phyloP scores from a whole-genome alignment of 371 early-diverging fungal species.

The Mucor lusitanicus region DNA sequence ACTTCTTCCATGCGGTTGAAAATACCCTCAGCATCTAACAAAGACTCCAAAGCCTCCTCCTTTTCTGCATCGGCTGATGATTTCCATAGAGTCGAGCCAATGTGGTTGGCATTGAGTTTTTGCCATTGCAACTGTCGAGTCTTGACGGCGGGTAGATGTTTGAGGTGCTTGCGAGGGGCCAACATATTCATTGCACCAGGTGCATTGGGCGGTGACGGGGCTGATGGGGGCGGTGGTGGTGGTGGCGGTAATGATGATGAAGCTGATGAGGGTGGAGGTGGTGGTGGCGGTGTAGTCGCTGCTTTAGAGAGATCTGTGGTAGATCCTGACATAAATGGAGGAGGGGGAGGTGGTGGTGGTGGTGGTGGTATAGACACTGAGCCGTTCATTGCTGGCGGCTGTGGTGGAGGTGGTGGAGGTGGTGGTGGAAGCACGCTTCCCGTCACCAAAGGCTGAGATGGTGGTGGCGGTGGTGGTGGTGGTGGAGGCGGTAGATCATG shows the following conservation, averaged over 20 bases:
- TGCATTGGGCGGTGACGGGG: slow-evolving; percentile 19
- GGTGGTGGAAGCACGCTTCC: slow-evolving; percentile 4
- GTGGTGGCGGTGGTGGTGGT: slow-evolving; percentile 35
- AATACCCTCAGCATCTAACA: slow-evolving; percentile 57
- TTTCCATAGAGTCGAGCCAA: slow-evolving; percentile 64
- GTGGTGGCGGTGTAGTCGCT: slow-evolving; percentile 19
- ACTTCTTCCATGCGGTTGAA: slow-evolving; percentile 73
- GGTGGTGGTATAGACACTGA: slow-evolving; percentile 29
- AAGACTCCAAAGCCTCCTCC: slow-evolving; percentile 48
- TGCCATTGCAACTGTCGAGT: slow-evolving; percentile 87
- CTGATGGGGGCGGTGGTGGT: slow-evolving; percentile 22
- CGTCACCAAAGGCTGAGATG: slow-evolving; percentile 8
- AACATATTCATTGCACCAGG: background rate
- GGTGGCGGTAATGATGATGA: slow-evolving; percentile 41
- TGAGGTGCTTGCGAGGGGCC: slow-evolving; percentile 58
- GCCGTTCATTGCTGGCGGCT: slow-evolving; percentile 8
- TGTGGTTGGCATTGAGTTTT: slow-evolving; percentile 67
- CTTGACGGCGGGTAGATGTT: slow-evolving; percentile 67
- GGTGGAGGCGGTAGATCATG: slow-evolving; percentile 3
- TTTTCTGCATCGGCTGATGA: slow-evolving; percentile 28
- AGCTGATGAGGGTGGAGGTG: slow-evolving; percentile 35
- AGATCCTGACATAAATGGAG: slow-evolving; percentile 10
- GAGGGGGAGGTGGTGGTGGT: slow-evolving; percentile 32
- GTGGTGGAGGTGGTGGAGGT: slow-evolving; percentile 40
- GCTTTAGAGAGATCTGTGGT: slow-evolving; percentile 19